Conservation (phyloP, 2,329 filamentous ascomycete genomes). For the Aureobasidium zeae region DNA sequence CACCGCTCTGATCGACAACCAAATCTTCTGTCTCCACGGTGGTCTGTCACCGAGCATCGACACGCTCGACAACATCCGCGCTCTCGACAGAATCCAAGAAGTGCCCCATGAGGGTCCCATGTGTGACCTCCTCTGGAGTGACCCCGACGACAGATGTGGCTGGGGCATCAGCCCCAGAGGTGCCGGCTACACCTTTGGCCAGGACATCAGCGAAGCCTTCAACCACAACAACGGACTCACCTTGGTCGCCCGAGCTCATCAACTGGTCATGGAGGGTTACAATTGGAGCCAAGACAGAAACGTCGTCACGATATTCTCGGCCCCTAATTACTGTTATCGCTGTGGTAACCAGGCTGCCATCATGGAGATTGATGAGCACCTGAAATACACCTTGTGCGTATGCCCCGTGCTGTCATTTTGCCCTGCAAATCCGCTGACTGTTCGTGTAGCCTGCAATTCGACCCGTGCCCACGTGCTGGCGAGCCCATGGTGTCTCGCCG, state of each 20-base stretch:
- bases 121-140: constrained; percentile 68
- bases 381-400: constrained; percentile 94
- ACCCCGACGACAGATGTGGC: constrained; percentile 56
- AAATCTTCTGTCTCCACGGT: constrained; percentile 64
- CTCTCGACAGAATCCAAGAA: constrained; percentile 64
- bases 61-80: constrained; percentile 65
- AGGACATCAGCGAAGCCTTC: constrained; percentile 97
- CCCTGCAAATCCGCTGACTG: neutral
- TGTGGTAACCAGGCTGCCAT: constrained; percentile 85
- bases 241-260: constrained; percentile 89
- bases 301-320: constrained; percentile 97
- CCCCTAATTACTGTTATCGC: constrained; percentile 92
- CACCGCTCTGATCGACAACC: constrained; percentile 64
- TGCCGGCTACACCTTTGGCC: constrained; percentile 38
- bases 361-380: constrained; percentile 78
- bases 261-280: constrained; percentile 98
- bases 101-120: constrained; percentile 71
- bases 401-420: neutral
- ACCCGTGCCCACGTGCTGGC: constrained; percentile 91
- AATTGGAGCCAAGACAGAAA: constrained; percentile 99
- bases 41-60: constrained; percentile 64
- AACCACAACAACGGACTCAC: constrained; percentile 98
- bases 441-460: constrained; percentile 82
- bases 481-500: constrained; percentile 95
- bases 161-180: constrained; percentile 62